Evolutionary conservation across 352 stramenopile species (phyloP).

Genomic region (Phytophthora cryptogea): DNA sequence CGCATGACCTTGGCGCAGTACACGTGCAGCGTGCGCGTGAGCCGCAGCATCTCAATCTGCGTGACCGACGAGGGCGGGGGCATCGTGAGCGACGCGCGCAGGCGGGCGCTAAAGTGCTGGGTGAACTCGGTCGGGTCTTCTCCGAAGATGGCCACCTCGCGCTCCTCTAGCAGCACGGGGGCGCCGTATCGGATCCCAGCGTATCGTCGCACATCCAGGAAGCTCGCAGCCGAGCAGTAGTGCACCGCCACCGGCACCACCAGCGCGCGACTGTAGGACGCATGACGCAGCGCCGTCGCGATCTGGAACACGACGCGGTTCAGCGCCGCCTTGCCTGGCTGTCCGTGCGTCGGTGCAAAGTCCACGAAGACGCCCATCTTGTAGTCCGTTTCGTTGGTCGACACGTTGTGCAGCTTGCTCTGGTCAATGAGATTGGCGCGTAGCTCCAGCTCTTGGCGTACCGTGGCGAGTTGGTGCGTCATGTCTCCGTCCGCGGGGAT

Average conservation of each 20-base stretch:
- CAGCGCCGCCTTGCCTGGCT: constrained; percentile 49
- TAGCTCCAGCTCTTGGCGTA: constrained; percentile 40
- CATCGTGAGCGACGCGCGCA: constrained; percentile 67
- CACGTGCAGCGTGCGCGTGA: constrained; percentile 73
- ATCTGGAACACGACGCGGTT: constrained; percentile 61
- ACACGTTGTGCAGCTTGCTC: constrained; percentile 30
- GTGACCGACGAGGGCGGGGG: constrained; percentile 50
- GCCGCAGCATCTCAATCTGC: constrained; percentile 68
- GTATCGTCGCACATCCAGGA: constrained; percentile 56
- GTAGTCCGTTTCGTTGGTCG: constrained; percentile 55
- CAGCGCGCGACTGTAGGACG: constrained; percentile 49
- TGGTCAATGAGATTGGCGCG: constrained; percentile 57
- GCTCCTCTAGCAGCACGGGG: constrained; percentile 63
- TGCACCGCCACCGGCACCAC: constrained; percentile 68
- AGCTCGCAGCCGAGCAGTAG: constrained; percentile 55
- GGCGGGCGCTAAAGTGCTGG: constrained; percentile 60
- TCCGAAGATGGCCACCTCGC: constrained; percentile 60
- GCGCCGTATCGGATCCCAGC: constrained; percentile 64
- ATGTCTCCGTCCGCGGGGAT: constrained; percentile 21
- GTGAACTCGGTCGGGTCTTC: constrained; percentile 69
- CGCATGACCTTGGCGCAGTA: constrained; percentile 68
- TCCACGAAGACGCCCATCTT: constrained; percentile 70
- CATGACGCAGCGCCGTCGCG: constrained; percentile 44
- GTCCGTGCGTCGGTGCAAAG: constrained; percentile 36
- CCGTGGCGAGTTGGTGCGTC: constrained; percentile 29